Conservation (phyloP, 2,329 filamentous ascomycete genomes). For the Biscogniauxia sp. region DNA sequence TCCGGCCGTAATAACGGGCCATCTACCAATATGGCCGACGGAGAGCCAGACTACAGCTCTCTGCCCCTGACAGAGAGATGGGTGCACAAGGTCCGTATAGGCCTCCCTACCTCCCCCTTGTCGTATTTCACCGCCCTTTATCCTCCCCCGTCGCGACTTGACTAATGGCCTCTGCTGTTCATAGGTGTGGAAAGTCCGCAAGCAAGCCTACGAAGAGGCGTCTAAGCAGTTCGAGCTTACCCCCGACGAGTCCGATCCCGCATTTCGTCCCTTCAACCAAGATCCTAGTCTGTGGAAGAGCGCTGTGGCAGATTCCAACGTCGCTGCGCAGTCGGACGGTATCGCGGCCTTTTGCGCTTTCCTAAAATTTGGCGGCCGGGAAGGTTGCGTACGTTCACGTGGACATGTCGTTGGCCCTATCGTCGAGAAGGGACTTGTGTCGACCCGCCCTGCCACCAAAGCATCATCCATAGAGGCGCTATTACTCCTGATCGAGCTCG, state of each 20-base stretch:
- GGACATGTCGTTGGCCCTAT: conserved; percentile 72
- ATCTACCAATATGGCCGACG: conserved; percentile 65
- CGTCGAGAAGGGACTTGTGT: conserved; percentile 86
- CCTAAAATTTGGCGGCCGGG: conserved; percentile 81
- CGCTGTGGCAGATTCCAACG: conserved; percentile 90
- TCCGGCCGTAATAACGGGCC: conserved; percentile 2
- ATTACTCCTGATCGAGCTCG: conserved; percentile 85
- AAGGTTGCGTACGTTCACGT: conserved; percentile 76
- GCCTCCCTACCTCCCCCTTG: background rate
- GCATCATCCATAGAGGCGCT: conserved; percentile 82
- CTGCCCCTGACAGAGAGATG: conserved; percentile 78
- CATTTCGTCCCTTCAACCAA: conserved; percentile 82
- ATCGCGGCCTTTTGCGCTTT: conserved; percentile 86
- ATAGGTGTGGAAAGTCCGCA: conserved; percentile 93
- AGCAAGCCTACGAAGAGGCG: conserved; percentile 90
- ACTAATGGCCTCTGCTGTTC: conserved; percentile 6
- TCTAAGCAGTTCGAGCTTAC: conserved; percentile 82
- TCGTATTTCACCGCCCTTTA: background rate
- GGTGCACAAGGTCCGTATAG: conserved; percentile 67
- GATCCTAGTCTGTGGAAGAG: conserved; percentile 88
- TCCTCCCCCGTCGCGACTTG: background rate
- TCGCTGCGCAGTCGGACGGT: conserved; percentile 93
- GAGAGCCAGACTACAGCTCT: conserved; percentile 78
- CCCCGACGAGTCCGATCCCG: conserved; percentile 79
- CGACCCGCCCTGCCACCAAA: conserved; percentile 85